A percentile compares a stretch with the other conserved stretches of the same genome.
Conservation (phyloP, 768 basidiomycete genomes). For the Trametes gibbosa region DNA sequence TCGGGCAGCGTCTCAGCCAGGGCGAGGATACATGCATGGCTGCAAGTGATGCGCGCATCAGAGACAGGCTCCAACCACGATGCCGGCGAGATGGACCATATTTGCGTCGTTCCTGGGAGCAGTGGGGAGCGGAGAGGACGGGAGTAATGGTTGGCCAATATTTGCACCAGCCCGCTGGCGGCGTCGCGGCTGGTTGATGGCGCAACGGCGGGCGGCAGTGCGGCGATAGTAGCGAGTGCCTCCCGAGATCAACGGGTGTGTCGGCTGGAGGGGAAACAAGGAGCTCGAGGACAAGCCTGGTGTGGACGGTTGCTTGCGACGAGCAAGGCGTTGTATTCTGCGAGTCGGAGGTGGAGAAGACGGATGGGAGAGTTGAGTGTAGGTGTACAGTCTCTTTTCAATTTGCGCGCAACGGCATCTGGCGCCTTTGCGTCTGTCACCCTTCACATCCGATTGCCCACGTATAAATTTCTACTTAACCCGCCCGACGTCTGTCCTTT, state of each 20-base stretch:
- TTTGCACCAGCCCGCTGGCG: not conserved
- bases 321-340: too few species aligned
- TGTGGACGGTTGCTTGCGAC: too few species aligned
- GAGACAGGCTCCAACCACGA: slow-evolving; percentile 2
- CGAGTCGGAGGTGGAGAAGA: too few species aligned
- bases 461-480: slow-evolving; percentile 23
- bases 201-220: slow-evolving; percentile 3
- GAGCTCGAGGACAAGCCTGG: too few species aligned
- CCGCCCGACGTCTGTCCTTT: slow-evolving; percentile 17
- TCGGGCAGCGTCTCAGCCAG: slow-evolving; percentile 4
- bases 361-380: too few species aligned
- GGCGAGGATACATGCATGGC: slow-evolving; percentile 10
- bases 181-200: not conserved
- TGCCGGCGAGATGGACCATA: slow-evolving; percentile 2
- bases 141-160: not conserved
- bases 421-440: slow-evolving; percentile 13
- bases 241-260: too few species aligned
- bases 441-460: slow-evolving; percentile 29
- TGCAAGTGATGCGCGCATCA: slow-evolving; percentile 16
- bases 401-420: too few species aligned
- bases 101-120: slow-evolving; percentile 11
- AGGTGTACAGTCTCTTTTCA: too few species aligned
- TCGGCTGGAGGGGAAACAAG: too few species aligned
- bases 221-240: too few species aligned
- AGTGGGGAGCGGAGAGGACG: not conserved